Evolutionary conservation across 345 rosid genomes (phyloP).

Genomic region (Linum trigynum): DNA sequence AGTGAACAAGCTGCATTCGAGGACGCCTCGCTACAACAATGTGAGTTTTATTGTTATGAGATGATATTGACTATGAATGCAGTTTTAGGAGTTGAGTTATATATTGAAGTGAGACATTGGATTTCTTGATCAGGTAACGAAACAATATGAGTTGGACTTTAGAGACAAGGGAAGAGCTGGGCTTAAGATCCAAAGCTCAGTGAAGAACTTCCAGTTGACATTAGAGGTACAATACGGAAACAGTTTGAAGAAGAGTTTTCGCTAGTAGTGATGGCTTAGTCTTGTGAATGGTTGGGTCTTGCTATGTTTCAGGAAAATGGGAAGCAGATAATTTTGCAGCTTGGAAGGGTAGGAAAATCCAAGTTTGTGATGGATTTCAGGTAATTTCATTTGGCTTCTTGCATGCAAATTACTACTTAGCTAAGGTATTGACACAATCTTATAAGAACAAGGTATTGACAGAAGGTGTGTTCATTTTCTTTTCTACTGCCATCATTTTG

Average conservation of each 20-base stretch:
- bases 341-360: conserved; percentile 64
- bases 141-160: conserved; percentile 67
- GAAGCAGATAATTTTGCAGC: conserved; percentile 73
- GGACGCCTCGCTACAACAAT: conserved; percentile 60
- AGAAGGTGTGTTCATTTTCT: neutral
- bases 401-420: neutral
- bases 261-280: neutral
- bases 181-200: conserved; percentile 59
- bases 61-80: neutral
- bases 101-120: neutral
- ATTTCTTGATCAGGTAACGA: conserved; percentile 35
- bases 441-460: neutral
- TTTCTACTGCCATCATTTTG: neutral
- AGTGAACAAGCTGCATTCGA: conserved; percentile 51
- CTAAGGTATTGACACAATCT: neutral
- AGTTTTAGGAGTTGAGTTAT: neutral
- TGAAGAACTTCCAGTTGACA: conserved; percentile 85
- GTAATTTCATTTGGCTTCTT: conserved; percentile 11
- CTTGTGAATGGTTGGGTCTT: neutral
- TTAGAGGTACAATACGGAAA: conserved; percentile 35
- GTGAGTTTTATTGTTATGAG: conserved; percentile 22
- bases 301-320: conserved; percentile 37
- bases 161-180: conserved; percentile 79
- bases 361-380: conserved; percentile 83
- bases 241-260: neutral